Conservation (phyloP, 2,329 filamentous ascomycete species). For the Botryotinia convoluta region DNA sequence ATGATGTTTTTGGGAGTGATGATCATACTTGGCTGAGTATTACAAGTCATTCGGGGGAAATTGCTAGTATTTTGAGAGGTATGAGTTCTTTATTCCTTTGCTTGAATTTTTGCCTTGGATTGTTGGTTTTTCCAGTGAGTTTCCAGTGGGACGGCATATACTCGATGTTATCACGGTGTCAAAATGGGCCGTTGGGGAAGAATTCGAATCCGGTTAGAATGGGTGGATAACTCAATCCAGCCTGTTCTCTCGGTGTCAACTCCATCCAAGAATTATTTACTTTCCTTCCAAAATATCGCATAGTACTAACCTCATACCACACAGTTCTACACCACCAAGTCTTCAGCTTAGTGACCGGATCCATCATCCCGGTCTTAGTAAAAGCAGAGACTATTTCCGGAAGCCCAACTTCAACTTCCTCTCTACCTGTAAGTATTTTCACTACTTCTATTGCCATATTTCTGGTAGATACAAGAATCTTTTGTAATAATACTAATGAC, state of each 20-base stretch:
- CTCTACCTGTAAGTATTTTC: constrained; percentile 2
- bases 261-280: too few relatives aligned
- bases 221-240: too few relatives aligned
- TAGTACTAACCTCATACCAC: background rate
- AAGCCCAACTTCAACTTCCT: constrained; percentile 11
- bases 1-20: constrained; percentile 56
- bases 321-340: constrained; percentile 55
- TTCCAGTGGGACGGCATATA: background rate
- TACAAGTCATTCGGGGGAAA: constrained; percentile 60
- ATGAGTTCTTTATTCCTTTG: constrained; percentile 5
- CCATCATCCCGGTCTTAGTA: constrained; percentile 66
- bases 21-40: constrained; percentile 56
- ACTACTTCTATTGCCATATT: too few relatives aligned
- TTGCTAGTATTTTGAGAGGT: constrained; percentile 47
- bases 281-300: background rate
- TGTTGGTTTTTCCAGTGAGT: background rate
- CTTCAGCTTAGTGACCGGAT: constrained; percentile 62
- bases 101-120: background rate
- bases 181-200: too few relatives aligned
- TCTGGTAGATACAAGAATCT: too few relatives aligned
- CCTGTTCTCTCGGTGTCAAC: too few relatives aligned
- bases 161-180: too few relatives aligned
- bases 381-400: constrained; percentile 50
- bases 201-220: too few relatives aligned
- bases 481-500: background rate